Evolutionary conservation across 2,329 filamentous ascomycete genomes (phyloP).

Genomic region (Colletotrichum sp.): DNA sequence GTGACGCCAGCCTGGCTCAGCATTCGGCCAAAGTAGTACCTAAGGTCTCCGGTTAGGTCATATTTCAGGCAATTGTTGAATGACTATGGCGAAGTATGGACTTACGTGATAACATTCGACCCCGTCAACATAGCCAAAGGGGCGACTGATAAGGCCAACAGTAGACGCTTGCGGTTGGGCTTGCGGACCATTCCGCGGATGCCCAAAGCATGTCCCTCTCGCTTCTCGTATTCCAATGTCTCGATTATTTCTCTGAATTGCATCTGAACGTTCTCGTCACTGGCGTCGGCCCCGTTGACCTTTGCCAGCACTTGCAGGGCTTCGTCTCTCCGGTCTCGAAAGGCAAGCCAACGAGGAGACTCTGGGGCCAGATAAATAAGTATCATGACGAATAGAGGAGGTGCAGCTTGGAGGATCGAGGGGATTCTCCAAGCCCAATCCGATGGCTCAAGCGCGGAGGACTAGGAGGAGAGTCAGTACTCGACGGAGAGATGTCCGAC

Average conservation of each 20-base stretch:
- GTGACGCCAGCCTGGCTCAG: background rate
- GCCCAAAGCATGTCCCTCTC: background rate
- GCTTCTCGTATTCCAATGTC: slow-evolving; percentile 2
- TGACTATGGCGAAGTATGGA: too few relatives aligned
- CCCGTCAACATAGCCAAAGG: slow-evolving; percentile 17
- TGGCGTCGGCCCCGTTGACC: background rate
- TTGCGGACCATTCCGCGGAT: background rate
- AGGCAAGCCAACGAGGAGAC: background rate
- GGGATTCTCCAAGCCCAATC: slow-evolving; percentile 23
- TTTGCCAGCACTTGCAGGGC: background rate
- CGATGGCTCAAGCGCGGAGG: background rate
- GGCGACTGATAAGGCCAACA: background rate
- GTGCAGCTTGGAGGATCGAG: slow-evolving; percentile 20
- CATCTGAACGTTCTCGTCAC: background rate
- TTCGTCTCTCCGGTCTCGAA: background rate
- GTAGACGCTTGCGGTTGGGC: background rate
- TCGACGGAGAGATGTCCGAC: background rate
- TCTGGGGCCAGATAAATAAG: background rate
- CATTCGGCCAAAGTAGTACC: slow-evolving; percentile 16
- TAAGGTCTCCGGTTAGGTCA: background rate
- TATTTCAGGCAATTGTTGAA: accelerated
- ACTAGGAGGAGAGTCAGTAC: background rate
- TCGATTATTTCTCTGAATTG: slow-evolving; percentile 10
- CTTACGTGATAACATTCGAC: slow-evolving; percentile 12
- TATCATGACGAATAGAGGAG: slow-evolving; percentile 6